Percentiles rank a stretch among this genome's conserved stretches.
Evolutionary conservation across 257 asterid genomes (phyloP).

Genomic region (Catharanthus roseus): DNA sequence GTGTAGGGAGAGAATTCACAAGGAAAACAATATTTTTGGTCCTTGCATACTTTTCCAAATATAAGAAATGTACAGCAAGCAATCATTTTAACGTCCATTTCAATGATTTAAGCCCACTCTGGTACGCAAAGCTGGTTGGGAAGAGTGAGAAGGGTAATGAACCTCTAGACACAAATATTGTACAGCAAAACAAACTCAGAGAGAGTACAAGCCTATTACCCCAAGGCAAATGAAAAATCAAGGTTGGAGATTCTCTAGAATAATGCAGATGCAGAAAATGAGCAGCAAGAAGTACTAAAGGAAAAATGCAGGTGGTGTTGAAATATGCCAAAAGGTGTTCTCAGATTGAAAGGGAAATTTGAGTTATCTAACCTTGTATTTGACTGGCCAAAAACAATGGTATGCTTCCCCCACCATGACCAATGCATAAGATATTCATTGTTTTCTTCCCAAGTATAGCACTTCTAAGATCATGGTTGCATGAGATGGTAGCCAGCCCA

Average conservation of each 20-base stretch:
- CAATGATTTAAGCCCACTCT: too few species aligned
- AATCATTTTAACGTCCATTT: too few species aligned
- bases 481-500: conserved; percentile 59
- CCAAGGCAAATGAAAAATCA: neutral
- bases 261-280: neutral
- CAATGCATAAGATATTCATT: conserved; percentile 70
- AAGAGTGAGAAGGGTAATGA: too few species aligned
- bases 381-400: conserved; percentile 74
- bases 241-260: neutral
- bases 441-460: conserved; percentile 54
- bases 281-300: neutral
- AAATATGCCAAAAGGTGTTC: neutral
- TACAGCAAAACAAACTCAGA: too few species aligned
- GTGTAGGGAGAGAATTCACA: neutral
- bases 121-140: too few species aligned
- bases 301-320: neutral
- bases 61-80: too few species aligned
- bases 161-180: too few species aligned
- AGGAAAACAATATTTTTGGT: neutral
- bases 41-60: too few species aligned
- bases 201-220: too few species aligned
- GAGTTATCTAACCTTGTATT: conserved; percentile 51
- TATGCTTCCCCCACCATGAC: conserved; percentile 97
- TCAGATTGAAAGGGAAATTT: neutral
- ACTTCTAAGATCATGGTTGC: conserved; percentile 46